Evolutionary conservation across 2,329 filamentous ascomycete species (phyloP).

Genomic region (Aspergillus puulaauensis): DNA sequence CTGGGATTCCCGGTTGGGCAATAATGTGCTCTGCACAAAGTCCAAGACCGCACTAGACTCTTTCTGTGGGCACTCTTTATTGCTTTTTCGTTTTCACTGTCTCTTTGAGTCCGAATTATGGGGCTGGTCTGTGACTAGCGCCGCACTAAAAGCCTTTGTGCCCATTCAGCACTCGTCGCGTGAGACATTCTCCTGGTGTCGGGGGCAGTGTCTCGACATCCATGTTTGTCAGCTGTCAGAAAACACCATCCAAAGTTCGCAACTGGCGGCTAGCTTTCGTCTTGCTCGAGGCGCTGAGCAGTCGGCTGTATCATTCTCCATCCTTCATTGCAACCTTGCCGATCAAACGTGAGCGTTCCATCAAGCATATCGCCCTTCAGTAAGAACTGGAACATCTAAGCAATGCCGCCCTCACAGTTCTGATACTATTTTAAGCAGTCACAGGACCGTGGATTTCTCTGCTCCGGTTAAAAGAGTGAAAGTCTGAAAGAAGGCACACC

Average conservation of each 20-base stretch:
- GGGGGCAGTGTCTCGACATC: constrained; percentile 1
- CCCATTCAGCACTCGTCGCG: constrained; percentile 10
- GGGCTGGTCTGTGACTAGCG: constrained; percentile 9
- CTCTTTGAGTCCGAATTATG: neutral
- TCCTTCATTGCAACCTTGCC: neutral
- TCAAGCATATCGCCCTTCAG: neutral
- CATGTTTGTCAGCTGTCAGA: constrained; percentile 6
- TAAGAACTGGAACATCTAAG: neutral
- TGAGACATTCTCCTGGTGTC: constrained; percentile 15
- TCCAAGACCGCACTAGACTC: neutral
- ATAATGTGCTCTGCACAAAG: neutral
- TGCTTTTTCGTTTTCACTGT: neutral
- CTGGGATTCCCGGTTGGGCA: neutral
- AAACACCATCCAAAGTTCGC: neutral
- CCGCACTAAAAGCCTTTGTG: constrained; percentile 4
- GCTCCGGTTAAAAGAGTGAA: neutral
- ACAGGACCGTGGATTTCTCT: neutral
- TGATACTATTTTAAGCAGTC: constrained; percentile 11
- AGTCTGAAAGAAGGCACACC: neutral
- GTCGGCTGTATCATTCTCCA: neutral
- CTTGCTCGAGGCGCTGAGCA: neutral
- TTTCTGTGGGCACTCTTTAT: neutral
- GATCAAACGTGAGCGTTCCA: neutral
- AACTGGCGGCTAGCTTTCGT: neutral
- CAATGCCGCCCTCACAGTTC: neutral